Evolutionary conservation across 2,329 filamentous ascomycete genomes (phyloP).

Genomic region (Hypoxylon sp.): DNA sequence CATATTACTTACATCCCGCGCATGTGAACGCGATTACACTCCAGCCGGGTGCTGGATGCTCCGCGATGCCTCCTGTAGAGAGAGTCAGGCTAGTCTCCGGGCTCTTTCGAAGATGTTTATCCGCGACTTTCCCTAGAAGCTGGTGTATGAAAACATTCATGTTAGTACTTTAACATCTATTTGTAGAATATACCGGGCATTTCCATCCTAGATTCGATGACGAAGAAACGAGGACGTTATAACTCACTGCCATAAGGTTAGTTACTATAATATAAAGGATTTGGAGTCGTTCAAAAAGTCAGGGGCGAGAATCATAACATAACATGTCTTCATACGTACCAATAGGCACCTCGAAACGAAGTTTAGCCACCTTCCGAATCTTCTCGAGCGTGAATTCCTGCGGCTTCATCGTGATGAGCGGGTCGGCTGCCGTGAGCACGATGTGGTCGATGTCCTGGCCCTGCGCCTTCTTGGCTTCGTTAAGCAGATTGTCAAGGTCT

Average conservation of each 20-base stretch:
- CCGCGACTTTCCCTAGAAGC: constrained; percentile 53
- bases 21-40: constrained; percentile 44
- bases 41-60: constrained; percentile 42
- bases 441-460: constrained; percentile 47
- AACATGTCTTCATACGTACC: neutral
- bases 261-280: neutral
- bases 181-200: neutral
- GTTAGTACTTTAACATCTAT: neutral
- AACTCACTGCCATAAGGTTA: neutral
- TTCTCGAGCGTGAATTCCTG: constrained; percentile 47
- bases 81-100: constrained; percentile 44
- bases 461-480: constrained; percentile 20
- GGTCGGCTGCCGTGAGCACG: constrained; percentile 52
- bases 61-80: constrained; percentile 47
- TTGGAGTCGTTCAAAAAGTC: neutral
- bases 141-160: neutral
- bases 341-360: constrained; percentile 53
- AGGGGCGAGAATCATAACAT: neutral
- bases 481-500: constrained; percentile 46
- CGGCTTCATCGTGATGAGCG: constrained; percentile 40
- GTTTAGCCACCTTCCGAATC: constrained; percentile 47
- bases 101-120: constrained; percentile 46
- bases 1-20: constrained; percentile 30
- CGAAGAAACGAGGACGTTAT: neutral
- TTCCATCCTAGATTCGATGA: neutral